Base-by-base conservation (phyloP, 352 stramenopile genomes). In the Globisporangium parvum region DNA sequence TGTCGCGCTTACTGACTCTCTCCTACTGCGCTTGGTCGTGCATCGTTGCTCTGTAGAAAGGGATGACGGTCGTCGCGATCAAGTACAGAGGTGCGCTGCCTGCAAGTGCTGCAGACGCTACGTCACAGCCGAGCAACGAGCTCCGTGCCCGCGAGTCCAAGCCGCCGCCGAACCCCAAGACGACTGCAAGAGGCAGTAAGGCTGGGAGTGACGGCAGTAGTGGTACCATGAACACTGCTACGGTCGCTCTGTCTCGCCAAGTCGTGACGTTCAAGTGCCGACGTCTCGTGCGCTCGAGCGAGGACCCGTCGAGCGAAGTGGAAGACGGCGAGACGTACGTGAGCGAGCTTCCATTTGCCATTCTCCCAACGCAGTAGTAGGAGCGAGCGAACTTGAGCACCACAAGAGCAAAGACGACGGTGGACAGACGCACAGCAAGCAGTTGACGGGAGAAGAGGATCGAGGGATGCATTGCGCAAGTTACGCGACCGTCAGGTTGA, bases 1-100 rank as follows among this genome's bases (percentile, higher is more conserved):
- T 33, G n/a, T n/a, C n/a, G n/a, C n/a, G n/a, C n/a, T n/a, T n/a
- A n/a, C 28, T 33, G 9, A 10, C 31, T 37, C 31, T 37, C 1
- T 37, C 31, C 31, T 10, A 37, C 28, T 54, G n/a, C 8, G 21
- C 6, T 2, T 63, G 35, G 17, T 35, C 17, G 35, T 39, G 37
- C 15, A 21, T 33, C 53, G 5, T 20, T 26, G 53, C 6, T 37
- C 31, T 53, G 31, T 55, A 91, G 80, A 85, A 71, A 65, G 80
- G 80, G 37, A 91, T 91, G 77, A 88, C 81, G 26, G 80, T 78
- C 23, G 78, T 91, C 18, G 80, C 80, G 3, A 83, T 91, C 56
- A 79, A 79, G 52, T 87, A 66, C 55, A 81, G 21, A 28, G 50
- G 40, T 11, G 33, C 28, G 8, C 21, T 40, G 23, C 17, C 35